These are phyloP conservation scores for Leccinum sublutescens DNA, from an alignment of 768 basidiomycete species.

Conservation along the genomic window DNA sequence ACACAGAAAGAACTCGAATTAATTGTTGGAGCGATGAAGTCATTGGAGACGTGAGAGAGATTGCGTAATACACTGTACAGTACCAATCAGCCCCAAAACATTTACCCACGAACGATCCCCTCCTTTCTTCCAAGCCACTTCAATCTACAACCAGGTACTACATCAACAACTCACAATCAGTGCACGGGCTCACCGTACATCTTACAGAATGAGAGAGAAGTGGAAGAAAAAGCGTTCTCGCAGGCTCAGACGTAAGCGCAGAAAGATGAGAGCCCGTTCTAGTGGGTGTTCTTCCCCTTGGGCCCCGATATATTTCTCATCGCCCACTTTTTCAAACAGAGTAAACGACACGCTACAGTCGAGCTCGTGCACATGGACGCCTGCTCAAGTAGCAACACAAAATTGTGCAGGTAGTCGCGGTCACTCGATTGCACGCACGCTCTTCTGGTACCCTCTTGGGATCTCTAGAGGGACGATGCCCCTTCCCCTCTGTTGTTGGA, in stretches of 20 bases:
- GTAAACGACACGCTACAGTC: conserved; percentile 32
- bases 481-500: conserved; percentile 22
- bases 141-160: conserved; percentile 31
- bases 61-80: conserved; percentile 38
- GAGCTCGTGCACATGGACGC: conserved; percentile 29
- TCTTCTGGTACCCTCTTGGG: conserved; percentile 23
- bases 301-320: neutral
- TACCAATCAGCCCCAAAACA: conserved; percentile 31
- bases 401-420: conserved; percentile 13
- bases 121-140: conserved; percentile 30
- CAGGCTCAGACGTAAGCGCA: conserved; percentile 90
- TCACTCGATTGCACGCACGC: conserved; percentile 26
- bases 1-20: neutral
- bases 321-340: conserved; percentile 25
- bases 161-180: neutral
- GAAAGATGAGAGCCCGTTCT: conserved; percentile 95
- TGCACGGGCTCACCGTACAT: neutral
- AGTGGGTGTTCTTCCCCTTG: conserved; percentile 50
- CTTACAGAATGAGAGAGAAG: conserved; percentile 87
- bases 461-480: conserved; percentile 21
- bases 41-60: conserved; percentile 10
- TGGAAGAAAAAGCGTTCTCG: conserved; percentile 96
- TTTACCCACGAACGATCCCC: conserved; percentile 13
- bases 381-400: conserved; percentile 15
- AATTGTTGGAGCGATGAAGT: conserved; percentile 8